phyloP scores from a whole-genome alignment of 331 rosid species.

The Rhamnella rubrinervis region DNA sequence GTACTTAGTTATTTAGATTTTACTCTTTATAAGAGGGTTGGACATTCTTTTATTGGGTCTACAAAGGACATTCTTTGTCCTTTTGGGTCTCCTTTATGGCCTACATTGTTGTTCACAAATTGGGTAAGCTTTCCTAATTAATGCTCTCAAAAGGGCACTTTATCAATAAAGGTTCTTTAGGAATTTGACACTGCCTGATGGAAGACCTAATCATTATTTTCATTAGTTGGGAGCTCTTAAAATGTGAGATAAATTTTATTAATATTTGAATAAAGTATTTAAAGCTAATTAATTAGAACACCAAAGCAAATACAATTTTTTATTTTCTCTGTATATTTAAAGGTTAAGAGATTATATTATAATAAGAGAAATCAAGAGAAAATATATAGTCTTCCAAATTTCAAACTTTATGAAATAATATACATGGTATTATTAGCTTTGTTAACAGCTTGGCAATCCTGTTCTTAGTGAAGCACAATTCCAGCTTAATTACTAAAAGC shows the following conservation, averaged over 20 bases:
- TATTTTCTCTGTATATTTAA: no score
- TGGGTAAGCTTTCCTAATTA: slow-evolving; percentile 46
- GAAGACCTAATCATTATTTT: slow-evolving; percentile 50
- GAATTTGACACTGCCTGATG: slow-evolving; percentile 32
- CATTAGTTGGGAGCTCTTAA: slow-evolving; percentile 33
- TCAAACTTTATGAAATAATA: background rate
- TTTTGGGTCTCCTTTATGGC: slow-evolving; percentile 73
- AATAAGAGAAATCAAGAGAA: no score
- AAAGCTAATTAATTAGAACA: no score
- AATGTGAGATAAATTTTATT: slow-evolving; percentile 13
- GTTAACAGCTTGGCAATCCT: no score
- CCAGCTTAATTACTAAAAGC: no score
- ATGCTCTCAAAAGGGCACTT: slow-evolving; percentile 38
- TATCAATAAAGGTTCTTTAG: slow-evolving; percentile 31
- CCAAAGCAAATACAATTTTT: slow-evolving; percentile 5
- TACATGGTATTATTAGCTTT: no score
- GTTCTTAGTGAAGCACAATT: no score
- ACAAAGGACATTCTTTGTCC: slow-evolving; percentile 41
- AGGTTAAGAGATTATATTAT: no score
- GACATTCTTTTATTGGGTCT: slow-evolving; percentile 34
- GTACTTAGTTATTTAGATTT: slow-evolving; percentile 31
- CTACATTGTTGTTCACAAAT: slow-evolving; percentile 61
- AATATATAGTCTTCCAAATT: background rate
- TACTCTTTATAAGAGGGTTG: slow-evolving; percentile 45
- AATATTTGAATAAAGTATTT: background rate